These are phyloP conservation scores for Neurospora tetrasperma DNA, from an alignment of 495 filamentous ascomycete species.

Conservation along the genomic window DNA sequence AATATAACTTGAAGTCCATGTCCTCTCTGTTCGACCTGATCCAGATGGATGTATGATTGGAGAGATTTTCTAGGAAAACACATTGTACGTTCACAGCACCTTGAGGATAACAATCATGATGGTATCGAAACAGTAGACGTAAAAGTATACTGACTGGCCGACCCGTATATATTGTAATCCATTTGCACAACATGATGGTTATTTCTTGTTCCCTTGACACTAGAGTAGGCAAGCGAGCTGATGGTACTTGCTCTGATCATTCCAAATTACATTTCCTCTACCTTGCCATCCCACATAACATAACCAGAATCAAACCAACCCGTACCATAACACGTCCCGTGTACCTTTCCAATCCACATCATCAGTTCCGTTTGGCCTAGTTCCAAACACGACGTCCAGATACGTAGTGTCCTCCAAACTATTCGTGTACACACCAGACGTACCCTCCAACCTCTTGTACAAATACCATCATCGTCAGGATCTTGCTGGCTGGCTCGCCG, in stretches of 20 bases:
- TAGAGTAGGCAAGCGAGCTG: neutral
- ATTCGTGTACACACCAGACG: no score
- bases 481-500: no score
- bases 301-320: neutral
- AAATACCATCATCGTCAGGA: no score
- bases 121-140: neutral
- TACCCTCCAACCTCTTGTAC: no score
- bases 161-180: neutral
- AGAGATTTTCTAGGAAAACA: neutral
- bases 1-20: neutral
- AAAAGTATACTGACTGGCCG: neutral
- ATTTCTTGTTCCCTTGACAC: neutral
- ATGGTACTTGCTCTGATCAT: neutral
- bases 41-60: neutral
- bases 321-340: neutral
- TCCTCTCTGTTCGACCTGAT: neutral
- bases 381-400: neutral
- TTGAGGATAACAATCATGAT: neutral
- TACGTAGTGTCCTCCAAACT: neutral
- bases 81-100: neutral
- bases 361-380: neutral
- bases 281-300: neutral
- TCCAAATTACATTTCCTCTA: no score
- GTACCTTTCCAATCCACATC: neutral
- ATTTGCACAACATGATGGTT: neutral